A percentile compares a stretch with the other conserved stretches of the same genome.
These are phyloP conservation scores for Astrephomene gubernaculifera DNA, from an alignment of 139 green algal genomes.

Conservation along the genomic window DNA sequence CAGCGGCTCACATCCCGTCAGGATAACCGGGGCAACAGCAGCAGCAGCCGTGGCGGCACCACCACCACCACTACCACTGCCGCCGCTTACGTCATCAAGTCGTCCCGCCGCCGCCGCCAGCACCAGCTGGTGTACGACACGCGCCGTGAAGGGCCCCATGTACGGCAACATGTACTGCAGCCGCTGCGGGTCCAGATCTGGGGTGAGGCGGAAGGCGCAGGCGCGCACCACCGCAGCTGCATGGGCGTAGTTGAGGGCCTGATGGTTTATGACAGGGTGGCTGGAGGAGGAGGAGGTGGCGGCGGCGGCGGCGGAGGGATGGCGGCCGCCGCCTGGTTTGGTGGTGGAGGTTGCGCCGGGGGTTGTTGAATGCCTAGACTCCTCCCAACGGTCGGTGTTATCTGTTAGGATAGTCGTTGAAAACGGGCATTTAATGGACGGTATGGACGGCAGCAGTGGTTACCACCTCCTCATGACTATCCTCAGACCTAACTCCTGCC, in stretches of 20 bases:
- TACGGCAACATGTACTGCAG: slow-evolving; percentile 35
- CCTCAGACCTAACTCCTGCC: too few relatives aligned
- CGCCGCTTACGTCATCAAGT: not conserved
- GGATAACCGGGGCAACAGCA: too few relatives aligned
- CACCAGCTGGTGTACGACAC: slow-evolving; percentile 46
- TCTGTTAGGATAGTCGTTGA: too few relatives aligned
- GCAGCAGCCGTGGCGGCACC: not conserved
- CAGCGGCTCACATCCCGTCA: slow-evolving; percentile 52
- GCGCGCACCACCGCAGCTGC: slow-evolving; percentile 49
- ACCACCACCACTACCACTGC: not conserved
- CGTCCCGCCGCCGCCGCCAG: too few relatives aligned
- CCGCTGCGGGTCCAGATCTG: not conserved
- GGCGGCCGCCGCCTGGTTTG: not conserved
- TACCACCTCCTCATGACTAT: too few relatives aligned
- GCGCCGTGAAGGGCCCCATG: slow-evolving; percentile 46
- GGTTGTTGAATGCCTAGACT: too few relatives aligned
- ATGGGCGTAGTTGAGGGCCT: slow-evolving; percentile 48
- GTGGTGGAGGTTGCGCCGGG: too few relatives aligned
- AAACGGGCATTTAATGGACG: too few relatives aligned
- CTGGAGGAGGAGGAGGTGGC: not conserved
- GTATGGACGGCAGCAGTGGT: too few relatives aligned
- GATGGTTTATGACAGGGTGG: slow-evolving; percentile 36
- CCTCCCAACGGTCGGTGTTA: slow-evolving; percentile 15
- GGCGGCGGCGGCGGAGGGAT: not conserved
- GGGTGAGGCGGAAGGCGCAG: slow-evolving; percentile 36